Percentiles rank a stretch among this genome's conserved stretches.
Conservation (phyloP, 2,329 filamentous ascomycete genomes). For the Colletotrichum noveboracense region DNA sequence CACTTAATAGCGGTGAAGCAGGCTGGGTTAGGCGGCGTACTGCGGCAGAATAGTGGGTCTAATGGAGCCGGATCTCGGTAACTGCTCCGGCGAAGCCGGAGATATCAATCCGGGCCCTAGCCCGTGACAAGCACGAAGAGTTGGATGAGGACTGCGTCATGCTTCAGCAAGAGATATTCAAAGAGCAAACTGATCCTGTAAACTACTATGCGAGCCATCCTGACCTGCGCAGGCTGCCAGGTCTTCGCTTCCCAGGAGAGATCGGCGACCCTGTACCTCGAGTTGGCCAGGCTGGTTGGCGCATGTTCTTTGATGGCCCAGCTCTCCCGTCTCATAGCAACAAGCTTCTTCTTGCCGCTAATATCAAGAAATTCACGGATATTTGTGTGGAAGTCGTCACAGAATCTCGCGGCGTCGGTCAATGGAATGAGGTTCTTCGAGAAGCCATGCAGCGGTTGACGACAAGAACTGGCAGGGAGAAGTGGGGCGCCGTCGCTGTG, state of each 20-base stretch:
- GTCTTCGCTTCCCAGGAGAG: neutral
- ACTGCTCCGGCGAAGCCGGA: too few species aligned
- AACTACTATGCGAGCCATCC: neutral
- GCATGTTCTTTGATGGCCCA: neutral
- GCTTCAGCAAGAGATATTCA: neutral
- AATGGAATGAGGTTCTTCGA: neutral
- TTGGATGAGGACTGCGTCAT: neutral
- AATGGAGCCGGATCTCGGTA: too few species aligned
- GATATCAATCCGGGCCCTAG: too few species aligned
- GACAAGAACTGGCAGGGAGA: neutral
- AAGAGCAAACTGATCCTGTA: neutral
- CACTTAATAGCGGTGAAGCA: too few species aligned
- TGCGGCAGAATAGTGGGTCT: too few species aligned
- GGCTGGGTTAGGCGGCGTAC: too few species aligned
- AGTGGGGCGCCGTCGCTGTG: fast-evolving
- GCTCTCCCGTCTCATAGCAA: neutral
- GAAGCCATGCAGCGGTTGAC: fast-evolving
- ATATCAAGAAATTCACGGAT: neutral
- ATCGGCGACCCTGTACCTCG: neutral
- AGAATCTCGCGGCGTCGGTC: neutral
- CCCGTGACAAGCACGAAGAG: too few species aligned
- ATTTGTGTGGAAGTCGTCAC: neutral
- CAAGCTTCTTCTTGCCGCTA: neutral
- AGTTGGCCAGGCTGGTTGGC: neutral
- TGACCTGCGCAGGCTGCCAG: neutral